Evolutionary conservation across 768 basidiomycete genomes (phyloP).

Genomic region (Mycena galopus): DNA sequence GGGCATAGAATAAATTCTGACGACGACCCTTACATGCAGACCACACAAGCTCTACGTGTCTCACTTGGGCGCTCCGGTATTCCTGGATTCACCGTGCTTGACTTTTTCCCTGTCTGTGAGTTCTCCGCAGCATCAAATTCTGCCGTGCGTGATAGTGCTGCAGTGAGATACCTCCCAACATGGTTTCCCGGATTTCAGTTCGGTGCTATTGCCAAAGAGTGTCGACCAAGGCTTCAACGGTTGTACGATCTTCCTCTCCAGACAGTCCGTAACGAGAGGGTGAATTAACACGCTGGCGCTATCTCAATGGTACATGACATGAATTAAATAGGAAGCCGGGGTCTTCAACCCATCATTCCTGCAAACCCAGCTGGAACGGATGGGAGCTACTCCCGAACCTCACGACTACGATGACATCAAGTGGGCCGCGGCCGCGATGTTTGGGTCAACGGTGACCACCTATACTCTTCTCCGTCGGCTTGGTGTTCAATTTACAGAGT

Average conservation of each 20-base stretch:
- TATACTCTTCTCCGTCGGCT: background rate
- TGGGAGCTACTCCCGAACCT: background rate
- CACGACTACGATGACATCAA: conserved; percentile 4
- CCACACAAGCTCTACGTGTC: background rate
- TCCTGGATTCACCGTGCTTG: background rate
- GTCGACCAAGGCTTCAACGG: conserved; percentile 43
- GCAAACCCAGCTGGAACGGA: background rate
- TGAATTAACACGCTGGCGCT: conserved; percentile 28
- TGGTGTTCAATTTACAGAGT: background rate
- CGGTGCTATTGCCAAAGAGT: conserved; percentile 47
- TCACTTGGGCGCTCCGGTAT: background rate
- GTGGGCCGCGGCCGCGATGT: conserved; percentile 23
- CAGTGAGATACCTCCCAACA: conserved; percentile 53
- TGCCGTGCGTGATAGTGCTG: conserved; percentile 20
- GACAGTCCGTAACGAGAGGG: conserved; percentile 44
- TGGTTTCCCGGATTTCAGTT: conserved; percentile 40
- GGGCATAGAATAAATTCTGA: too few species aligned
- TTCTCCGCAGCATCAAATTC: background rate
- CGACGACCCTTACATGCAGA: background rate
- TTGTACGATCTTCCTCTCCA: conserved; percentile 50
- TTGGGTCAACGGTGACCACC: conserved; percentile 10
- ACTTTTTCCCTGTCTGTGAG: background rate
- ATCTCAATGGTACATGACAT: background rate
- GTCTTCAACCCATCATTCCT: conserved; percentile 11
- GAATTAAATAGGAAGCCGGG: conserved; percentile 7